Conservation (phyloP, 2,329 filamentous ascomycete species). For the Pyricularia grisea region DNA sequence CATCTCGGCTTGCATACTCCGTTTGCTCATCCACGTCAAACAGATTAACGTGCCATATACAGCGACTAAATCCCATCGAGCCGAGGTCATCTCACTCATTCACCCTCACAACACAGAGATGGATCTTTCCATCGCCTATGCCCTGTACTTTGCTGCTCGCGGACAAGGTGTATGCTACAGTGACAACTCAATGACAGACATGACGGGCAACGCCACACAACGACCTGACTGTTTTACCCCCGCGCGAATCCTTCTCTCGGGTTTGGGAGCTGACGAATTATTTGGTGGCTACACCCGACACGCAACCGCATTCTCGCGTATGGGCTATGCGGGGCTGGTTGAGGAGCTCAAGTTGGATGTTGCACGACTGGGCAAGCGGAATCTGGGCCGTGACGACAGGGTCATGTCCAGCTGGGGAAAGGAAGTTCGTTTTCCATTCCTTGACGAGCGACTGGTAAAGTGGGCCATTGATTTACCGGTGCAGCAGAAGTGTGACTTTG, state of each 20-base stretch:
- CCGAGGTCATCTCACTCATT: slow-evolving; percentile 67
- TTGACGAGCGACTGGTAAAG: slow-evolving; percentile 78
- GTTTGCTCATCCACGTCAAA: background rate
- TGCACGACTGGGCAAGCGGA: slow-evolving; percentile 78
- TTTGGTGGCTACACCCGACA: slow-evolving; percentile 92
- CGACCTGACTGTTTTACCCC: slow-evolving; percentile 37
- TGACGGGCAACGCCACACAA: background rate
- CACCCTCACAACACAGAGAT: slow-evolving; percentile 95
- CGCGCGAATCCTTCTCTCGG: slow-evolving; percentile 80
- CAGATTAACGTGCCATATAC: slow-evolving; percentile 73
- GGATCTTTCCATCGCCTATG: slow-evolving; percentile 90
- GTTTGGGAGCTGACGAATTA: slow-evolving; percentile 89
- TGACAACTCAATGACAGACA: slow-evolving; percentile 12
- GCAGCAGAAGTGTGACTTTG: slow-evolving; percentile 84
- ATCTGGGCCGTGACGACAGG: slow-evolving; percentile 87
- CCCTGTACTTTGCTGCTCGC: slow-evolving; percentile 88
- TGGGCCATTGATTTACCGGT: slow-evolving; percentile 70
- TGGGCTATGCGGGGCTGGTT: slow-evolving; percentile 61
- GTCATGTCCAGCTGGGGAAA: slow-evolving; percentile 83
- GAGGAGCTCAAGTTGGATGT: slow-evolving; percentile 83
- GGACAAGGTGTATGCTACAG: slow-evolving; percentile 46
- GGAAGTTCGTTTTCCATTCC: slow-evolving; percentile 81
- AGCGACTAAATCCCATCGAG: slow-evolving; percentile 61
- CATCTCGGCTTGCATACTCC: background rate
- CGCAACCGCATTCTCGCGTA: slow-evolving; percentile 60